A percentile compares a stretch with the other conserved stretches of the same genome.
phyloP scores from a whole-genome alignment of 2,329 filamentous ascomycete species.

The Teratosphaeria nubilosa region DNA sequence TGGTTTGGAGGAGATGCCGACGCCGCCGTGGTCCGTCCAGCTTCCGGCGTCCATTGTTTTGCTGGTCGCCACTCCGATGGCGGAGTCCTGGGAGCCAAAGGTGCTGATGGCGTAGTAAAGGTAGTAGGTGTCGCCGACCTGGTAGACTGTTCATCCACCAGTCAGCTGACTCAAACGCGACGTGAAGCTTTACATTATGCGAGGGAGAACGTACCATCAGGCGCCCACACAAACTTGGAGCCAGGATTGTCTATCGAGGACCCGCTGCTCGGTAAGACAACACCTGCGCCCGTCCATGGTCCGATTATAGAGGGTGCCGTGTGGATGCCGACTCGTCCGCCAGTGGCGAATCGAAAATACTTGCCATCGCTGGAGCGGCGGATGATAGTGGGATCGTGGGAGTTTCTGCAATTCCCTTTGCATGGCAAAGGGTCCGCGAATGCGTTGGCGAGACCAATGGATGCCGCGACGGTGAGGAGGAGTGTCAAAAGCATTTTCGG shows the following conservation, averaged over 20 bases:
- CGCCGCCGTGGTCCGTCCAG: conserved; percentile 52
- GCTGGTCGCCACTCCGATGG: conserved; percentile 51
- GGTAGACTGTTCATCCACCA: conserved; percentile 27
- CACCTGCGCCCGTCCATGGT: conserved; percentile 42
- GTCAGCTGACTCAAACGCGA: too few species aligned
- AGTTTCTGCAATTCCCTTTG: conserved; percentile 33
- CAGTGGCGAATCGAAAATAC: conserved; percentile 46
- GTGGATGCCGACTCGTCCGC: conserved; percentile 40
- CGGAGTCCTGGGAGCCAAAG: conserved; percentile 50
- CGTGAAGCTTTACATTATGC: too few species aligned
- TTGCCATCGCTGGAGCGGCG: conserved; percentile 36
- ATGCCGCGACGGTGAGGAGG: not conserved
- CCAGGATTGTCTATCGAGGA: conserved; percentile 34
- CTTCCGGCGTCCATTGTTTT: conserved; percentile 41
- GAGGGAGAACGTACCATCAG: conserved; percentile 34
- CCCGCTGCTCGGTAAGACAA: conserved; percentile 36
- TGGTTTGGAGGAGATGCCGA: conserved; percentile 38
- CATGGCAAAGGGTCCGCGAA: conserved; percentile 33
- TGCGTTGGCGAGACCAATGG: conserved; percentile 12
- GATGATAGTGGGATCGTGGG: conserved; percentile 42
- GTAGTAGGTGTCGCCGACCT: conserved; percentile 50
- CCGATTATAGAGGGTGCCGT: conserved; percentile 38
- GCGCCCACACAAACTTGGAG: conserved; percentile 47
- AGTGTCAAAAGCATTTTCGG: not conserved
- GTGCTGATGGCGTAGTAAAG: conserved; percentile 54